Conservation (phyloP, 1,139 yeast species). For the Lipomyces yarrowii region DNA sequence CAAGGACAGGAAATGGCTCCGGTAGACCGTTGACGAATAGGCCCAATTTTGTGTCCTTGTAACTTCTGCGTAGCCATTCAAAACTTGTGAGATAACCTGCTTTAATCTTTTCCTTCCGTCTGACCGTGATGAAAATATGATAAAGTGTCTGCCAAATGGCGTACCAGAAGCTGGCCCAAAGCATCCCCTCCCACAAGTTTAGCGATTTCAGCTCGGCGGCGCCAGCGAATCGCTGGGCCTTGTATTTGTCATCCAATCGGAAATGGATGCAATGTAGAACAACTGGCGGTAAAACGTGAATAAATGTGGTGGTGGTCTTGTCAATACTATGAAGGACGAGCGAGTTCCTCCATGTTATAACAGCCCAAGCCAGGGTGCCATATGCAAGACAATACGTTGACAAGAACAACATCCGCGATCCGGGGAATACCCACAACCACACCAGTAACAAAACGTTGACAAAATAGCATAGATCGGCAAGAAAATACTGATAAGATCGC, state of each 20-base stretch:
- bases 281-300: conserved; percentile 88
- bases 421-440: conserved; percentile 82
- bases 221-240: conserved; percentile 71
- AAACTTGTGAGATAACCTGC: conserved; percentile 88
- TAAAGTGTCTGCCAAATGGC: conserved; percentile 89
- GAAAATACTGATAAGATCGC: conserved; percentile 75
- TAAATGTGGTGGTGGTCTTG: conserved; percentile 89
- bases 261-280: conserved; percentile 88
- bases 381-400: conserved; percentile 83
- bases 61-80: conserved; percentile 74
- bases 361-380: conserved; percentile 93
- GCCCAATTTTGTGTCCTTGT: conserved; percentile 68
- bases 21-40: conserved; percentile 79
- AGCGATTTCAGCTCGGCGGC: conserved; percentile 67
- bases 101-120: conserved; percentile 75
- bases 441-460: conserved; percentile 71
- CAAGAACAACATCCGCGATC: conserved; percentile 68
- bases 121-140: conserved; percentile 88
- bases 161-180: conserved; percentile 82
- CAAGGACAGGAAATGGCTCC: conserved; percentile 78
- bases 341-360: conserved; percentile 94
- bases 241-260: conserved; percentile 62
- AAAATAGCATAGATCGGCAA: conserved; percentile 93
- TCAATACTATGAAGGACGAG: conserved; percentile 89
- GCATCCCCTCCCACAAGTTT: conserved; percentile 70